These are phyloP conservation scores for Yarrowia sp. DNA, from an alignment of 805 yeast genomes.

Conservation along the genomic window DNA sequence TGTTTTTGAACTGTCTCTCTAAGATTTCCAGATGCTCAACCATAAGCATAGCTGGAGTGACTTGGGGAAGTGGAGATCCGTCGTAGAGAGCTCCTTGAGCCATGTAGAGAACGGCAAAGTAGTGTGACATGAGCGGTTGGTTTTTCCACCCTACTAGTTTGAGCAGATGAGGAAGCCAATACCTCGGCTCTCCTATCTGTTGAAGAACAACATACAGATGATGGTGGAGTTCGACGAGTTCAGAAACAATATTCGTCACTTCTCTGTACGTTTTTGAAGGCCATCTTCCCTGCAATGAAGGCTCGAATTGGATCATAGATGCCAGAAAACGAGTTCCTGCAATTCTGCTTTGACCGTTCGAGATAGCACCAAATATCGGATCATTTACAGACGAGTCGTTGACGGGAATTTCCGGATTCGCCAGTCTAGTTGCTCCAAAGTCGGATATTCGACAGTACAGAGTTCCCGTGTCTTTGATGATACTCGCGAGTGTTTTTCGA, in stretches of 20 bases:
- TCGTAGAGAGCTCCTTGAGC: constrained; percentile 46
- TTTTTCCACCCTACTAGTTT: constrained; percentile 48
- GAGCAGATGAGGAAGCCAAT: constrained; percentile 44
- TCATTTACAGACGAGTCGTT: constrained; percentile 39
- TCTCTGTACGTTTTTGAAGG: constrained; percentile 48
- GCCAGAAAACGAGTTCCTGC: constrained; percentile 34
- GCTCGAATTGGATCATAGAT: constrained; percentile 46
- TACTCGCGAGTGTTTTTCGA: constrained; percentile 46
- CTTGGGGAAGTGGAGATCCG: constrained; percentile 48
- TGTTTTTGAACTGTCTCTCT: constrained; percentile 2
- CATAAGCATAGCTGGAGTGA: constrained; percentile 48
- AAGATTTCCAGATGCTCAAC: constrained; percentile 40
- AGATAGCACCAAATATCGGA: constrained; percentile 41
- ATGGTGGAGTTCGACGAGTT: constrained; percentile 45
- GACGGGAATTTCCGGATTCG: constrained; percentile 26
- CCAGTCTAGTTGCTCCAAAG: constrained; percentile 46
- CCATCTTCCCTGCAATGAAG: constrained; percentile 50
- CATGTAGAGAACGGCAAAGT: constrained; percentile 49
- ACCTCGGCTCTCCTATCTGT: constrained; percentile 43
- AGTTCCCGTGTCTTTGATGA: constrained; percentile 46
- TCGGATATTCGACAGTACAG: constrained; percentile 47
- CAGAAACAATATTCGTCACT: constrained; percentile 45
- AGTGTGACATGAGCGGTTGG: constrained; percentile 45
- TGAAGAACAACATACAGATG: constrained; percentile 46
- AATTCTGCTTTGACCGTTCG: constrained; percentile 39